Evolutionary conservation across 768 basidiomycete species (phyloP), one percentile per base, ranked within the genome.

Genomic region (Sporobolomyces pararoseus): DNA sequence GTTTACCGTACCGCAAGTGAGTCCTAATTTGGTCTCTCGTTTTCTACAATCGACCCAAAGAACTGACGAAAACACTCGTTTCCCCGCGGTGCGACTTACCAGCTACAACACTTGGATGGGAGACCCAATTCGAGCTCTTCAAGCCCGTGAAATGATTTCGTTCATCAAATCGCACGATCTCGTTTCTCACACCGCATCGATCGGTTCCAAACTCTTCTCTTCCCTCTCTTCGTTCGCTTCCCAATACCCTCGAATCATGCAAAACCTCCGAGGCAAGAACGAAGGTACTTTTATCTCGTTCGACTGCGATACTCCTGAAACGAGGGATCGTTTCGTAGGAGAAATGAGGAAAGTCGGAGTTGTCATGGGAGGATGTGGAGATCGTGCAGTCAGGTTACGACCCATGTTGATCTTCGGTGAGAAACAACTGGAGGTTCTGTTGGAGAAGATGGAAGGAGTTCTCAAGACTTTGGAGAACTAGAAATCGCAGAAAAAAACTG

Each of bases 231-330:
- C 29, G 3, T 58, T 80, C 35, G 29, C 72, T 19, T 32, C 66
- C 42, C 61, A 55, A 46, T 23, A 32, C 47, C 51, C 44, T 5
- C 42, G 32, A n/a, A 21, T 42, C 27, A 57, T 61, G 39, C 59
- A 59, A 12, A 74, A 74, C 63, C 55, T 78, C 7, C 66, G 76
- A 21, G 72, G 81, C 6, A 71, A 81, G 63, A 78, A 75, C 21
- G 63, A 76, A 34, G 81, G 82, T 1, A 81, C 81, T 14, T 81
- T 80, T 71, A 75, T 82, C 57, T 76, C 80, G 19, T 82, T 79
- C 76, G 81, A 82, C 70, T 72, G 79, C 50, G 67, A 68, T 37
- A 65, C 65, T n/a, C 46, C 79, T 0, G 67, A 57, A 1, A 32
- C 66, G 66, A 62, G 81, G 35, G 81, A 82, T 65, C 23, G 29